Conservation (phyloP, 306 rosid species). For the Betula pendula region DNA sequence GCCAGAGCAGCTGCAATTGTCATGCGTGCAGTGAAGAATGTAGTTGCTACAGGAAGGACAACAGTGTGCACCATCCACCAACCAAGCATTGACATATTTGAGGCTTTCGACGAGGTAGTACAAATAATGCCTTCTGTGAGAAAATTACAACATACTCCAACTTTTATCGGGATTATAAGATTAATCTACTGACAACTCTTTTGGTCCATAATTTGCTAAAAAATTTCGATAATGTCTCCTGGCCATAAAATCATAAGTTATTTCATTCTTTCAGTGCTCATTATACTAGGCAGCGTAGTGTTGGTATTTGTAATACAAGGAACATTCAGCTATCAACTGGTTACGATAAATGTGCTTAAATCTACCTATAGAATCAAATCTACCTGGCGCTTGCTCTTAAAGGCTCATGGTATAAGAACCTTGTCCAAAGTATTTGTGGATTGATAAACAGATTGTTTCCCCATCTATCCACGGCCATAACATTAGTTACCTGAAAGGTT, state of each 20-base stretch:
- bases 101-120: constrained; percentile 79
- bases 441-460: not conserved
- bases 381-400: not conserved
- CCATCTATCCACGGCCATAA: not conserved
- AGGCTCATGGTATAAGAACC: not conserved
- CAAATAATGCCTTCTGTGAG: constrained; percentile 12
- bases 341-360: not conserved
- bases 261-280: not conserved
- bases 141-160: constrained; percentile 10
- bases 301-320: not conserved
- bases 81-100: constrained; percentile 80
- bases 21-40: constrained; percentile 84
- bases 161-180: not conserved
- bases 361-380: not conserved
- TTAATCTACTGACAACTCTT: too few species aligned
- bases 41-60: constrained; percentile 72
- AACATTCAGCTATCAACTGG: not conserved
- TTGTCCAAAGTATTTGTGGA: not conserved
- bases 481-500: not conserved
- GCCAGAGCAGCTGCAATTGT: constrained; percentile 83
- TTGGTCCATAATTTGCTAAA: not conserved
- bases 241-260: not conserved
- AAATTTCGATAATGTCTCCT: not conserved
- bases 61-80: constrained; percentile 82
- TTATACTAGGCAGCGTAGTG: not conserved